These are phyloP conservation scores for Trypanosoma vivax DNA, from an alignment of 208 protist genomes.

Conservation along the genomic window DNA sequence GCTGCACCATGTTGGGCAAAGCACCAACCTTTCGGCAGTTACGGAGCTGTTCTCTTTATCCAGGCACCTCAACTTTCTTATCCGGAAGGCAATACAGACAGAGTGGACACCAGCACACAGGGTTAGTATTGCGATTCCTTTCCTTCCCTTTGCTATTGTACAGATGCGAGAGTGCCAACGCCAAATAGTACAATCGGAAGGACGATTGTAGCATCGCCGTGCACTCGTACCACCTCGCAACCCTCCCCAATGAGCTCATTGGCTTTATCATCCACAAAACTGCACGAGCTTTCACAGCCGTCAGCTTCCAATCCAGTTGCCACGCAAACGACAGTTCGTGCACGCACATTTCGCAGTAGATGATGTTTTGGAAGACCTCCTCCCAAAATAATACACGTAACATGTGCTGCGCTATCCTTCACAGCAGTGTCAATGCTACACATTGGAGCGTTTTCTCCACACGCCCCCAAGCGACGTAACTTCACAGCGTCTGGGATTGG, in stretches of 20 bases:
- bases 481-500: conserved; percentile 81
- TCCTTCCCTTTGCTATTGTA: too few species aligned
- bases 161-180: too few species aligned
- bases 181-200: conserved; percentile 57
- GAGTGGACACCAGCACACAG: too few species aligned
- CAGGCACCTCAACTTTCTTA: too few species aligned
- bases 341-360: conserved; percentile 51
- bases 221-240: conserved; percentile 69
- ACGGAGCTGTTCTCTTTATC: too few species aligned
- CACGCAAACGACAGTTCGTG: conserved; percentile 68
- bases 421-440: neutral
- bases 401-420: conserved; percentile 11
- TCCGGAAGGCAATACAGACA: too few species aligned
- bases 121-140: too few species aligned
- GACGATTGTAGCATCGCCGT: conserved; percentile 83
- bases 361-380: conserved; percentile 82
- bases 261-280: conserved; percentile 48
- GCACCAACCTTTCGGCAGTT: too few species aligned
- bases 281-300: conserved; percentile 78
- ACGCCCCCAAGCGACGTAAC: conserved; percentile 29
- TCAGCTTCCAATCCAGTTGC: conserved; percentile 79
- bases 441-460: neutral
- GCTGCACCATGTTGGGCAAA: too few species aligned
- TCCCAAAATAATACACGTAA: conserved; percentile 68
- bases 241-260: conserved; percentile 38